A percentile compares a stretch with the other conserved stretches of the same genome.
Conservation (phyloP, 352 stramenopile species). For the Pythium volutum region DNA sequence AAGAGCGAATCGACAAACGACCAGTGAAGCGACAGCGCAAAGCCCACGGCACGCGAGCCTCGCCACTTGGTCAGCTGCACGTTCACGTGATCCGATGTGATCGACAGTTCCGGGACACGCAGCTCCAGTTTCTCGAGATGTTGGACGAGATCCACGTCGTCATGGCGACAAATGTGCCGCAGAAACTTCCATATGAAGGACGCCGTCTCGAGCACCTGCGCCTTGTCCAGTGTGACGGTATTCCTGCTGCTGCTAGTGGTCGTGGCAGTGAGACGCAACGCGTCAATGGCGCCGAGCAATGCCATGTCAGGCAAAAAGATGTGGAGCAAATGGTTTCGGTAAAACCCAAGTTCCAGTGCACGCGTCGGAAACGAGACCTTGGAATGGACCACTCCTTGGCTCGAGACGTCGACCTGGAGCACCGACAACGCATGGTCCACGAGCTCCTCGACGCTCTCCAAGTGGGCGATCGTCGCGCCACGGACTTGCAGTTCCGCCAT, state of each 20-base stretch:
- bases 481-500: slow-evolving; percentile 43
- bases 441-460: slow-evolving; percentile 43
- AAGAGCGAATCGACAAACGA: slow-evolving; percentile 78
- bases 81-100: slow-evolving; percentile 16
- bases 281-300: slow-evolving; percentile 53
- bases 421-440: slow-evolving; percentile 60
- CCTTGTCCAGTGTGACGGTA: slow-evolving; percentile 27
- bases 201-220: slow-evolving; percentile 37
- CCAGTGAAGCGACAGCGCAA: slow-evolving; percentile 67
- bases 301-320: slow-evolving; percentile 79
- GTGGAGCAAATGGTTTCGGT: slow-evolving; percentile 84
- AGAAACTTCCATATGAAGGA: slow-evolving; percentile 59
- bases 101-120: slow-evolving; percentile 13
- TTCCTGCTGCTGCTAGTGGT: neutral
- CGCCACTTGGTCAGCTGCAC: slow-evolving; percentile 34
- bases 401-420: slow-evolving; percentile 44
- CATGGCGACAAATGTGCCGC: slow-evolving; percentile 64
- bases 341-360: slow-evolving; percentile 76
- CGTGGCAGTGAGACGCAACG: slow-evolving; percentile 31
- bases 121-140: slow-evolving; percentile 29
- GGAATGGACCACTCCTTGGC: slow-evolving; percentile 41
- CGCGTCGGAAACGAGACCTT: slow-evolving; percentile 58
- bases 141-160: slow-evolving; percentile 39
- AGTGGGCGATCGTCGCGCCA: slow-evolving; percentile 52
- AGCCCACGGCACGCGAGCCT: slow-evolving; percentile 42